Base-by-base conservation (phyloP, 1,284 basidiomycete genomes). In the Trichosporon sp. region DNA sequence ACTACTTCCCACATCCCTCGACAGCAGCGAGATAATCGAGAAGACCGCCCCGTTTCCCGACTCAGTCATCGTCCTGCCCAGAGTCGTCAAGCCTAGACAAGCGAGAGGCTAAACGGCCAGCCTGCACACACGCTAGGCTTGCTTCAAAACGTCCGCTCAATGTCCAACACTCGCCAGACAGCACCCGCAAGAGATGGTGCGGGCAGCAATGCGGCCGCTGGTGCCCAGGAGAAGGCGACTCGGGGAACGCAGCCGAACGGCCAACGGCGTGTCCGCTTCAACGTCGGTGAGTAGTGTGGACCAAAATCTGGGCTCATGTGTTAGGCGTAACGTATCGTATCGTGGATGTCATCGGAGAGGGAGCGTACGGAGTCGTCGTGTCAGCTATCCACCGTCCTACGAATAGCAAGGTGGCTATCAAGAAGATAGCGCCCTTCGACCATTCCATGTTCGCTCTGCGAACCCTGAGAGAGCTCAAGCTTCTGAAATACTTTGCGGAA, bases 381-480 rank as follows among this genome's bases (percentile, higher is more conserved):
- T 91, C 90, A 27, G 92, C 92, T 3, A 84, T 92, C 2, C 91
- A 94, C 75, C 80, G 86, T 72, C 88, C 89, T 10, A 90, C 87
- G 61, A 87, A 88, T 58, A 86, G 88, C 60, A 90, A 90, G 76
- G 89, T 92, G 62, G 90, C 90, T 59, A 91, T 91, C 82, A 92
- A 93, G 85, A 92, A 92, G 85, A 92, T 95, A 81, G 87, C 89
- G 6, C 92, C 92, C 0, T 94, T 95, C 70, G 92, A 94, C 77
- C 92, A 94, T 75, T 90, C 90, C 19, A 92, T 94, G 90, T 94
- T 92, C 79, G 91, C 90, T 71, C 82, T 93, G 62, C 84, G 92
- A 54, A 94, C 92, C 0, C 84, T 94, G 58, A 84, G 92, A 66
- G 92, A 94, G 78, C 84, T 94, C 69, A 95, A 95, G 78, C 83